Conservation (phyloP, 2,329 filamentous ascomycete genomes). For the Xylaria sp. region DNA sequence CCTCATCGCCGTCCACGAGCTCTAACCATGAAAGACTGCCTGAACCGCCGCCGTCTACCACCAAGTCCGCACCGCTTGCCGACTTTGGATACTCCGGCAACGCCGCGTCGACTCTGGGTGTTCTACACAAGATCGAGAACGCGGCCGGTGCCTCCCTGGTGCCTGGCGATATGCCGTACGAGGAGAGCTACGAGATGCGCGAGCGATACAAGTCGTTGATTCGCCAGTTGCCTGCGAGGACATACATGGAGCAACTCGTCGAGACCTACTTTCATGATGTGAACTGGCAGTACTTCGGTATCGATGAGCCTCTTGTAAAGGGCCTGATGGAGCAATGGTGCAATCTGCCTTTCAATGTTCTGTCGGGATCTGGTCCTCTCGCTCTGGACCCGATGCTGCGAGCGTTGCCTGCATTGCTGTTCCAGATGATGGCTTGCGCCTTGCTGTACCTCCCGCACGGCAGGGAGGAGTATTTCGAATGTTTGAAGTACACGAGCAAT, state of each 20-base stretch:
- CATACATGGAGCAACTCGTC: constrained; percentile 50
- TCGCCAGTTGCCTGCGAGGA: constrained; percentile 51
- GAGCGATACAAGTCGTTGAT: constrained; percentile 56
- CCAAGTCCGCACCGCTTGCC: constrained; percentile 39
- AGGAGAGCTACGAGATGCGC: constrained; percentile 39
- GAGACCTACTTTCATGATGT: constrained; percentile 52
- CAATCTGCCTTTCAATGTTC: constrained; percentile 45
- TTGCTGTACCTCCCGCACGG: constrained; percentile 48
- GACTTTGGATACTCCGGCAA: constrained; percentile 51
- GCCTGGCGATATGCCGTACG: constrained; percentile 29
- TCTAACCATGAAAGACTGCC: constrained; percentile 17
- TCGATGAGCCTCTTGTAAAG: constrained; percentile 50
- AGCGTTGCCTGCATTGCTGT: constrained; percentile 55
- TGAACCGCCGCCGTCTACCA: constrained; percentile 28
- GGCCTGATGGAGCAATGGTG: constrained; percentile 51
- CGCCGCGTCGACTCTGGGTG: constrained; percentile 47
- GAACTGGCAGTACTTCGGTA: constrained; percentile 53
- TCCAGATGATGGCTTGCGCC: constrained; percentile 52
- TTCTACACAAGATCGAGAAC: constrained; percentile 51
- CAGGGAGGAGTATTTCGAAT: constrained; percentile 45
- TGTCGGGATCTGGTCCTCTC: constrained; percentile 46
- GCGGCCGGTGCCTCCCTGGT: constrained; percentile 35
- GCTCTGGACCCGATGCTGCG: constrained; percentile 47
- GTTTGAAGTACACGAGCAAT: constrained; percentile 52
- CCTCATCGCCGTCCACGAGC: constrained; percentile 22